Base-by-base conservation (phyloP, 1,139 yeast species). In the Candida buenavistaensis region DNA sequence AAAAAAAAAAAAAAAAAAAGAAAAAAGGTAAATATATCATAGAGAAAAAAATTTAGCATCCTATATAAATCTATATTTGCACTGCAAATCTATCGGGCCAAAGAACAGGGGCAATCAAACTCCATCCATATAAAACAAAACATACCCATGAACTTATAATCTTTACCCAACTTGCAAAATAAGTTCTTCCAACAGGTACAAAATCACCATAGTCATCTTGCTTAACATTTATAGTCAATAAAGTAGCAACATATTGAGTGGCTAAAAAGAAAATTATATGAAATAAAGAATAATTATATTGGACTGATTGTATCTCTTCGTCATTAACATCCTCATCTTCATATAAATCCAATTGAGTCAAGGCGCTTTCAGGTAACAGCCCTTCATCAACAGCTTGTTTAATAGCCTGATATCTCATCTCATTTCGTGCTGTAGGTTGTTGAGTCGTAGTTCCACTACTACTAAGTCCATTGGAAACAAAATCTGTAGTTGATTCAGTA, bases 331-430 rank as follows among this genome's bases (percentile, higher is more conserved):
- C 62, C 24, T 72, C 76, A 8, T 67, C 77, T 32, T 70, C 75
- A 41, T 75, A 76, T 33, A 79, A 59, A 68, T 85, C 84, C 23
- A 77, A 62, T 40, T 88, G 96, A 36, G 70, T 69, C 32, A 94
- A 69, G 0, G 97, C 98, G 48, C 95, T 83, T 46, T 86, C 95
- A 0, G 99, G 99, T 39, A 92, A 69, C 7, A 95, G 81, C 0
- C 98, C 99, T 51, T 86, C 95, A 39, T 87, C 92, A 12, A 92
- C 96, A 0, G 98, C 98, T 52, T 90, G 95, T 46, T 83, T 77
- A 23, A 92, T 76, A 0, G 97, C 97, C 51, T 88, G 92, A 43
- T 82, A 75, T 44, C 98, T 71, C 83, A 89, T 79, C 45, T 84
- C 87, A 44, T 78, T 77, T 42, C 94, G 65, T 6, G 78, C 68